Base-by-base conservation (phyloP, 169 alveolate species). In the Cryptosporidium parvum region DNA sequence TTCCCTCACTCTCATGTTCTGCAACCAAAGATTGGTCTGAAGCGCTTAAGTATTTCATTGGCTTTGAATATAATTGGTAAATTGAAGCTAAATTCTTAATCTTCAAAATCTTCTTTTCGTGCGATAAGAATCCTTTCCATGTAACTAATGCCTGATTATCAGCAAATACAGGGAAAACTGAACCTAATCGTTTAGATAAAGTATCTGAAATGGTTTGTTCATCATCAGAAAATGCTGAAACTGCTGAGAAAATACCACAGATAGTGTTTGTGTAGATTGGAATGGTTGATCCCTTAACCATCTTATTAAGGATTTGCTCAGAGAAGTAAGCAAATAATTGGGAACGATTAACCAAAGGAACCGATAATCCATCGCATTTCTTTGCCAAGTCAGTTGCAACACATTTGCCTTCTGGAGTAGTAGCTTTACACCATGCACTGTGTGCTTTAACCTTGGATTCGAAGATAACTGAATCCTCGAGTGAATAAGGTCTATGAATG, bases 381-480 rank as follows among this genome's bases (percentile, higher is more conserved):
- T 67, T 80, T 14, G 89, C 89, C 31, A 65, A 31, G 35, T 62
- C 75, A 10, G 89, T 62, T 0, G 89, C 75, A 51, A 80, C 53
- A 26, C 89, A 80, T 61, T 80, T 80, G 4, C 89, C 89, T 37
- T 80, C 89, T 9, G 80, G 73, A 44, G 89, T 80, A n/a, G 59
- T 80, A 39, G 14, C 2, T 59, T 59, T 80, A 35, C 89, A 80
- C 89, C 89, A 80, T n/a, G 73, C 73, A 1, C 23, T 26, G 44
- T 80, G 39, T 18, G 89, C 51, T 33, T 80, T 80, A 29, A 67
- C 59, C 39, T 80, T 80, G 37, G 89, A 80, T 45, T 80, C 89
- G 29, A 80, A 23, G 10, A 80, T 62, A 0, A 59, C 29, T 21
- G 59, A 42, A 39, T 80, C 80, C 14, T 42, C 80, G n/a, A 80